Base-by-base conservation (phyloP, 2,329 filamentous ascomycete genomes). In the Cordyceps tenuipes region DNA sequence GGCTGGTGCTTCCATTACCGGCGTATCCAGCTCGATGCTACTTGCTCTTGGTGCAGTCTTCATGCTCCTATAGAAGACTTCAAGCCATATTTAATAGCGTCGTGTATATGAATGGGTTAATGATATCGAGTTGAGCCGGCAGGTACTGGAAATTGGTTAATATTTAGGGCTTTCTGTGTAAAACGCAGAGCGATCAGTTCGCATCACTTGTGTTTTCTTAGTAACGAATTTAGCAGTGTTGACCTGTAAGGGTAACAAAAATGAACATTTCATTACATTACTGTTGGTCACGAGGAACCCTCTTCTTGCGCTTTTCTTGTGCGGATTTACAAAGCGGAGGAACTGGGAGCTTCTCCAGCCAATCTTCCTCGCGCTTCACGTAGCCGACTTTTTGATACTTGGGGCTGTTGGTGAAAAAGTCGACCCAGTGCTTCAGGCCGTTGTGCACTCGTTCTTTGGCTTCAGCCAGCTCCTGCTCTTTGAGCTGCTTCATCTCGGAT, bases 371-470 rank as follows among this genome's bases (percentile, higher is more conserved):
- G 62, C 84, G 79, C 71, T 84, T 80, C 15, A 97, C 83, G 70
- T 80, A 83, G 3, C 94, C 94, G 5, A 95, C 89, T 73, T 84
- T 83, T 63, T 84, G 83, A 75, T 97, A 97, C 76, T 90, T 91
- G 69, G 87, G 82, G 70, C 85, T 89, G 60, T 87, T 88, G 61
- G 75, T 79, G 69, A 97, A 97, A 76, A 97, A 91, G 56, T 82
- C 79, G 62, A 88, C 85, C 94, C 92, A 97, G 73, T 93, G 87
- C 70, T 82, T 77, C 60, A 99, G 77, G 13, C 84, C 83, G 23
- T 85, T 82, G 62, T 83, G 72, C 2, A 90, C 88, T 71, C 84
- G 82, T 65, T 81, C 75, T 72, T 76, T 78, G 26, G 92, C 93
- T 54, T 80, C 75, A 57, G 79, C 77, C 55, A 80, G 67, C 76